Base-by-base conservation (phyloP, 306 rosid species). In the Psophocarpus tetragonolobus region DNA sequence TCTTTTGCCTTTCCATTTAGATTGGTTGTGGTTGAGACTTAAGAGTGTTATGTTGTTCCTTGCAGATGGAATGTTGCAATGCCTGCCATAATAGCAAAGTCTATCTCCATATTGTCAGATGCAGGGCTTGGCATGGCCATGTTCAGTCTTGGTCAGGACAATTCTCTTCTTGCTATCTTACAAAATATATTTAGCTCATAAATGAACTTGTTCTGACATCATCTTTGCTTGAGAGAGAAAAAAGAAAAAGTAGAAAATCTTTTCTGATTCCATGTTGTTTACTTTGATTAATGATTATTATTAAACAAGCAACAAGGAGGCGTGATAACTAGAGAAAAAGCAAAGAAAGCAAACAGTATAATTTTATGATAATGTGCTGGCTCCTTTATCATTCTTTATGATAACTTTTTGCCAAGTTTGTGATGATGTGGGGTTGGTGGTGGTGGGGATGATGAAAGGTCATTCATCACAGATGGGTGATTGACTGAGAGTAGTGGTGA, bases 61-160 rank as follows among this genome's bases (percentile, higher is more conserved):
- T 76, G 79, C 73, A 94, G 97, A 88, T 94, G 92, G 96, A 69
- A 91, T 50, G 24, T 94, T 61, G 67, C 85, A 75, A 92, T 94
- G 98, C 97, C 97, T 44, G 93, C 91, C 38, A 92, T 92, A 56
- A 78, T 94, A 66, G 93, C 94, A 2, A 87, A 91, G 88, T 94
- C 97, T 76, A 94, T 91, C 36, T 84, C 94, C 51, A 94, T 94
- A 41, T 51, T 94, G 85, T 94, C 97, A 47, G 97, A 94, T 82
- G 97, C 97, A n/a, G 96, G 98, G 30, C 97, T 91, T 53, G 98
- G 98, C 86, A 91, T 94, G 98, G 97, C 98, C 75, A 94, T 94
- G 96, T 94, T 91, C 84, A 91, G 94, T 86, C 97, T 91, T 30
- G 98, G 98, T 92, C 84, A 85, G 86, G 82, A 68, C 45, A 68